phyloP scores from a whole-genome alignment of 306 rosid genomes.

The Quercus cerris region DNA sequence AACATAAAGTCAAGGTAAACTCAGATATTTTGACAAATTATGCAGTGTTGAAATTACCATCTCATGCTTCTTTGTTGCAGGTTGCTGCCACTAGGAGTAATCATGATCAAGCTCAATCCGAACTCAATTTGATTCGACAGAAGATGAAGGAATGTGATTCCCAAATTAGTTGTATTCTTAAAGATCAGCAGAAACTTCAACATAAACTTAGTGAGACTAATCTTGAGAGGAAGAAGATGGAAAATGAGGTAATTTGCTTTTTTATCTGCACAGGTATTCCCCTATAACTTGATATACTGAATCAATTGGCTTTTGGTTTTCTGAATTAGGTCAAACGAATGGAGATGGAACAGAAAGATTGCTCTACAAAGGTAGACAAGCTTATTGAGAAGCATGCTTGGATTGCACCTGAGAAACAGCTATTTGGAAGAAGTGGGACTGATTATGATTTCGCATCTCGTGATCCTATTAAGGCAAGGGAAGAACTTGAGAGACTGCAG shows the following conservation, averaged over 20 bases:
- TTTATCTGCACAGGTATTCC: background rate
- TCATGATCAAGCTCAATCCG: constrained; percentile 61
- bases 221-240: constrained; percentile 91
- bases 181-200: constrained; percentile 69
- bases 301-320: constrained; percentile 12
- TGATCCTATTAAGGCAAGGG: constrained; percentile 69
- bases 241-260: constrained; percentile 71
- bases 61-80: constrained; percentile 44
- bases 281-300: constrained; percentile 22
- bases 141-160: constrained; percentile 89
- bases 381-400: constrained; percentile 89
- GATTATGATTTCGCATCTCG: constrained; percentile 85
- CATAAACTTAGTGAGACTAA: constrained; percentile 69
- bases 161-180: constrained; percentile 65
- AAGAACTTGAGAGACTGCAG: constrained; percentile 69
- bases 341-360: constrained; percentile 88
- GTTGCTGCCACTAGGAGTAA: constrained; percentile 57
- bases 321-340: constrained; percentile 64
- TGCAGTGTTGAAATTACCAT: constrained; percentile 9
- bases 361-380: constrained; percentile 79
- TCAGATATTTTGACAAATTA: constrained; percentile 9
- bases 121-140: constrained; percentile 53
- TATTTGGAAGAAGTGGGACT: constrained; percentile 82
- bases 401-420: constrained; percentile 84
- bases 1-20: constrained; percentile 58